Evolutionary conservation across 2,329 filamentous ascomycete species (phyloP).

Genomic region (Colletotrichum caudatum): DNA sequence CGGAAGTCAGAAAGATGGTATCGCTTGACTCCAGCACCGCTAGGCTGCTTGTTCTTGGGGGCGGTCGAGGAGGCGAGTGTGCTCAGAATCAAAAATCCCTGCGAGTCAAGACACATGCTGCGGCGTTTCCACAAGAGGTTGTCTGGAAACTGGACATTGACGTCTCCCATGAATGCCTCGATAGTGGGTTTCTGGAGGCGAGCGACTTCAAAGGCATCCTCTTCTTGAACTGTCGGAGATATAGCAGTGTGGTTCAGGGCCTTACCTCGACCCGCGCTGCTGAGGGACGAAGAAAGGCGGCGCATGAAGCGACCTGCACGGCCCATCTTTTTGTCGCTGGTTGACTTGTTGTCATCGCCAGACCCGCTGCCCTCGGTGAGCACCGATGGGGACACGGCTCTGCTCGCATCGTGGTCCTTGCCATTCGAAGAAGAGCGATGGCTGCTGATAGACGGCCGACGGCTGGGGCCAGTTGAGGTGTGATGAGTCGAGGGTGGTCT

Average conservation of each 20-base stretch:
- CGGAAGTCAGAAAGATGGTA: conserved; percentile 90
- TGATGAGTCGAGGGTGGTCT: conserved; percentile 60
- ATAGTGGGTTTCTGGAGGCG: conserved; percentile 55
- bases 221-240: conserved; percentile 65
- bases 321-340: conserved; percentile 61
- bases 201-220: conserved; percentile 55
- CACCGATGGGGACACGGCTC: conserved; percentile 54
- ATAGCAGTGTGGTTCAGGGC: conserved; percentile 56
- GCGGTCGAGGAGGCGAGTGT: conserved; percentile 62
- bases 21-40: conserved; percentile 70
- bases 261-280: conserved; percentile 58
- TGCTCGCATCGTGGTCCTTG: conserved; percentile 53
- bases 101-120: conserved; percentile 85
- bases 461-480: conserved; percentile 62
- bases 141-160: conserved; percentile 98
- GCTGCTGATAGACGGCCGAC: conserved; percentile 75
- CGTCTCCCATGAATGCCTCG: conserved; percentile 82
- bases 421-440: conserved; percentile 63
- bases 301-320: conserved; percentile 70
- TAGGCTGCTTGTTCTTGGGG: conserved; percentile 66
- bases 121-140: conserved; percentile 96
- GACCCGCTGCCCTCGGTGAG: conserved; percentile 60
- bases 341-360: conserved; percentile 60
- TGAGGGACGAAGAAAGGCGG: conserved; percentile 67
- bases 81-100: conserved; percentile 86